phyloP scores from a whole-genome alignment of 2,329 filamentous ascomycete genomes.

The Trichoderma asperellum region DNA sequence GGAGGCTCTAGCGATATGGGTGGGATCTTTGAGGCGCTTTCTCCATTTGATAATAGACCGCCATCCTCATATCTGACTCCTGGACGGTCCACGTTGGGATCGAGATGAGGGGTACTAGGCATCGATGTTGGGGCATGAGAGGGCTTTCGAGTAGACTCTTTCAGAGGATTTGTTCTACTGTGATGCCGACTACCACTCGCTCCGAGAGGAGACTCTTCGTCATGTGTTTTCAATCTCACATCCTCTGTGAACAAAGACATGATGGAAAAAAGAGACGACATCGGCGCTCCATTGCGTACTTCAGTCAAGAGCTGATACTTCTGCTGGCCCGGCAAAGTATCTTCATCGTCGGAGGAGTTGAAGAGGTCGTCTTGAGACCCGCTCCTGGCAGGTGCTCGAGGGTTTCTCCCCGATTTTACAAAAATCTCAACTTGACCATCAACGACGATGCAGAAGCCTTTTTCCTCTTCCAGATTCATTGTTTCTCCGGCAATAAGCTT shows the following conservation, averaged over 20 bases:
- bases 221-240: constrained; percentile 76
- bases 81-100: constrained; percentile 33
- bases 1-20: constrained; percentile 70
- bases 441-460: constrained; percentile 96
- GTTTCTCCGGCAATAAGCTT: constrained; percentile 97
- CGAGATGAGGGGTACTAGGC: constrained; percentile 47
- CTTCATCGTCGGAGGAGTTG: constrained; percentile 67
- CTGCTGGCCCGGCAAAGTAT: constrained; percentile 68
- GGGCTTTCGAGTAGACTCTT: constrained; percentile 28
- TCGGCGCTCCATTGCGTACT: constrained; percentile 95
- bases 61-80: constrained; percentile 32
- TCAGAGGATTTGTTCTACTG: constrained; percentile 38
- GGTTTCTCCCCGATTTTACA: constrained; percentile 79
- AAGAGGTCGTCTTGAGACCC: constrained; percentile 35
- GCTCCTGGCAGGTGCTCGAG: constrained; percentile 41
- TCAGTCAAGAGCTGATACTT: constrained; percentile 95
- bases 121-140: constrained; percentile 37
- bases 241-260: constrained; percentile 97
- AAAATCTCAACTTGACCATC: constrained; percentile 97
- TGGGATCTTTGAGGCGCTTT: constrained; percentile 61
- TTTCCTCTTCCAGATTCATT: constrained; percentile 92
- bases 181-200: constrained; percentile 37
- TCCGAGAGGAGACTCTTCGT: constrained; percentile 50
- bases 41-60: constrained; percentile 22
- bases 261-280: constrained; percentile 98